phyloP scores from a whole-genome alignment of 2,329 filamentous ascomycete species.

The Ascochyta lentis region DNA sequence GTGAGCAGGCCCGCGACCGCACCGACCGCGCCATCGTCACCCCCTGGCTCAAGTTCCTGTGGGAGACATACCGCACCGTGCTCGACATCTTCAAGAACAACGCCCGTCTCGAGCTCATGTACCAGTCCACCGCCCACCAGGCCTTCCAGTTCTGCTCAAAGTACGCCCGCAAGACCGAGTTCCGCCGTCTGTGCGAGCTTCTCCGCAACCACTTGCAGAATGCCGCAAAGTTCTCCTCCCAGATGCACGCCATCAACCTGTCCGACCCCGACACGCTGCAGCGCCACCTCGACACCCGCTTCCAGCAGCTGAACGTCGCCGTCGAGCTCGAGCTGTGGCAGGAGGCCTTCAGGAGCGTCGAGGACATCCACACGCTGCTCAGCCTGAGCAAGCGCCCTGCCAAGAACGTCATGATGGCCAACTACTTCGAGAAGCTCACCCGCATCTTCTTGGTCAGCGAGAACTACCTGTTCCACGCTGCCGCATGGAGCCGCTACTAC shows the following conservation, averaged over 20 bases:
- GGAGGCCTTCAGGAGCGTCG: slow-evolving; percentile 98
- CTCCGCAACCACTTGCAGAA: slow-evolving; percentile 99
- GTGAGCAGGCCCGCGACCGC: slow-evolving; percentile 95
- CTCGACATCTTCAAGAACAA: slow-evolving; percentile 99
- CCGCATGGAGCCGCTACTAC: slow-evolving; percentile 97
- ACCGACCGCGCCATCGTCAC: slow-evolving; percentile 98
- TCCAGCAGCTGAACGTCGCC: slow-evolving; percentile 97
- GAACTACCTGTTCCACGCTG: slow-evolving; percentile 99
- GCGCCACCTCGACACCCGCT: slow-evolving; percentile 95
- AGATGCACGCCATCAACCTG: slow-evolving; percentile 99
- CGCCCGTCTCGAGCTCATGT: slow-evolving; percentile 94
- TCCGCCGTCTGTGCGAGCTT: slow-evolving; percentile 96
- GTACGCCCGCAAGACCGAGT: slow-evolving; percentile 98
- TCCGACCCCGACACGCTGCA: slow-evolving; percentile 97
- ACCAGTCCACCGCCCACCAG: slow-evolving; percentile 97
- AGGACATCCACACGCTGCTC: slow-evolving; percentile 97
- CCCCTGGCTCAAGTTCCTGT: slow-evolving; percentile 98
- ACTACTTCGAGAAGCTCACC: slow-evolving; percentile 99
- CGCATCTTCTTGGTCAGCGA: slow-evolving; percentile 98
- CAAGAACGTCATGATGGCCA: slow-evolving; percentile 99
- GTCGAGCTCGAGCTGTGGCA: slow-evolving; percentile 99
- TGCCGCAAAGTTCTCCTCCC: slow-evolving; percentile 96
- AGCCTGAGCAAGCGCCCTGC: slow-evolving; percentile 97
- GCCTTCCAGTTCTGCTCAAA: slow-evolving; percentile 99
- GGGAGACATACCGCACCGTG: slow-evolving; percentile 98